Conservation (phyloP, 768 basidiomycete genomes). For the Dictyophora rubrovolvata region DNA sequence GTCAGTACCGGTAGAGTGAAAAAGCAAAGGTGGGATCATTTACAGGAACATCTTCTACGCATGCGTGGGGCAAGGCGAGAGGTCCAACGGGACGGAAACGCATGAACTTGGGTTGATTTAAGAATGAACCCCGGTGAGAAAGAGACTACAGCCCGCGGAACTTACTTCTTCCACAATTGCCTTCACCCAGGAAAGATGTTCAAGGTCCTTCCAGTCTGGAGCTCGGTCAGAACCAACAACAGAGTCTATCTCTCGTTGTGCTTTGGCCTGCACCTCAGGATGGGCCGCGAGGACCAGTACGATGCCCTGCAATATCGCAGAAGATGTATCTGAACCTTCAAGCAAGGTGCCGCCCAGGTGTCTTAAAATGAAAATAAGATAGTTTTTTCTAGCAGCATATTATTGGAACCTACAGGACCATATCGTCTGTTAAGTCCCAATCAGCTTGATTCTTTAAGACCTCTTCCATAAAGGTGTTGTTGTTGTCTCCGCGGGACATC, state of each 20-base stretch:
- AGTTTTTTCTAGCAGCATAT: background rate
- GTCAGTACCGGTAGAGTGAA: background rate
- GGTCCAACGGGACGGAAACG: constrained; percentile 6
- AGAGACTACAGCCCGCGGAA: background rate
- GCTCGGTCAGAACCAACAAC: background rate
- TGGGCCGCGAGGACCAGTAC: background rate
- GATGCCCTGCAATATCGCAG: background rate
- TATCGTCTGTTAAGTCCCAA: background rate
- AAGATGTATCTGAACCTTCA: background rate
- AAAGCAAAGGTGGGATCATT: background rate
- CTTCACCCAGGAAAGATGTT: background rate
- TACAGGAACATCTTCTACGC: constrained; percentile 9
- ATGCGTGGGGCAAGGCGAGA: constrained; percentile 13
- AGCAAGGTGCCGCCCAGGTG: constrained; percentile 10
- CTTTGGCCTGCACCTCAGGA: background rate
- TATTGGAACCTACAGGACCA: constrained; percentile 1
- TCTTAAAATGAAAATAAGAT: background rate
- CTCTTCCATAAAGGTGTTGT: constrained; percentile 8
- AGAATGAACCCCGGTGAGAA: no score
- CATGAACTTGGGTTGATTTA: background rate
- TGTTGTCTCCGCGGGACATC: background rate
- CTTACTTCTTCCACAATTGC: background rate
- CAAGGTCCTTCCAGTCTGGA: background rate
- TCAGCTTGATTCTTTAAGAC: background rate
- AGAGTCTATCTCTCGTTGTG: background rate